These are phyloP conservation scores for Echium plantagineum DNA, from an alignment of 257 asterid genomes.

Conservation along the genomic window DNA sequence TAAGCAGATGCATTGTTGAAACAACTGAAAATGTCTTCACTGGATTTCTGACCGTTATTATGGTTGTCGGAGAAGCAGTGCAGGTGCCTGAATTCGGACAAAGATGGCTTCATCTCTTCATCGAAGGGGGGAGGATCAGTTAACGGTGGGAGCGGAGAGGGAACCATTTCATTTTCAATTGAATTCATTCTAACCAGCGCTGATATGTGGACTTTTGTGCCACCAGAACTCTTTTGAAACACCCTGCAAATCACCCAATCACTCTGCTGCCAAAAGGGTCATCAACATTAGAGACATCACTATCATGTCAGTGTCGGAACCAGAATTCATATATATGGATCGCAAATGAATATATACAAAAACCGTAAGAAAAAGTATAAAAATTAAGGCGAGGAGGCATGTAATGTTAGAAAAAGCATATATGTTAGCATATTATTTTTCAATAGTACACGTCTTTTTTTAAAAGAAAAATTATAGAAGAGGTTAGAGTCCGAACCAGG, in stretches of 20 bases:
- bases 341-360: too few species aligned
- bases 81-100: conserved; percentile 35
- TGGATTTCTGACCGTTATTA: conserved; percentile 15
- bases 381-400: too few species aligned
- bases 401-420: too few species aligned
- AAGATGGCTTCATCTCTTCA: conserved; percentile 9
- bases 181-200: conserved; percentile 36
- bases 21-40: conserved; percentile 22
- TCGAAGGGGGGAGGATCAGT: conserved; percentile 35
- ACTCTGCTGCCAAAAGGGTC: conserved; percentile 27
- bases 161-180: conserved; percentile 10
- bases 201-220: conserved; percentile 60
- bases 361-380: too few species aligned
- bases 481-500: too few species aligned
- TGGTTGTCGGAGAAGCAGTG: conserved; percentile 80
- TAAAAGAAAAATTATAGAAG: too few species aligned
- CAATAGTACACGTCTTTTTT: too few species aligned
- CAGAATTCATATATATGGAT: too few species aligned
- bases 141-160: conserved; percentile 45
- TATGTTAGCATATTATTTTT: too few species aligned
- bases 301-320: too few species aligned
- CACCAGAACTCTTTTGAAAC: conserved; percentile 68
- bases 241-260: conserved; percentile 97
- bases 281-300: neutral
- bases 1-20: conserved; percentile 18